A percentile compares a stretch with the other conserved stretches of the same genome.
Conservation (phyloP, 768 basidiomycete genomes). For the Austroboletus festivus region DNA sequence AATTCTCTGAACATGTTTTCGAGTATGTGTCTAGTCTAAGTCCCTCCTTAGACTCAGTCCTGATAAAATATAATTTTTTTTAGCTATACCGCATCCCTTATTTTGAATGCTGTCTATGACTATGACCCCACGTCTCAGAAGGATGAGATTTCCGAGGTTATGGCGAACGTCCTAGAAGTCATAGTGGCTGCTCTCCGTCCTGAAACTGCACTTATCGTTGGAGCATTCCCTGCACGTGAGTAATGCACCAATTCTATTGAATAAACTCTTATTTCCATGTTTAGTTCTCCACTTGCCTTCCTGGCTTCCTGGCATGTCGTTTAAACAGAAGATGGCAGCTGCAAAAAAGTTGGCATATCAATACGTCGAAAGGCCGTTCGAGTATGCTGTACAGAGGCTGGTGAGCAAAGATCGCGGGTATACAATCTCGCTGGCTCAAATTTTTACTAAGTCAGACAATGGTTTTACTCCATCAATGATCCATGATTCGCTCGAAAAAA, state of each 20-base stretch:
- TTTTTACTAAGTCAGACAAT: neutral
- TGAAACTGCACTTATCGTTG: neutral
- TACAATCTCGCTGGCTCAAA: too few species aligned
- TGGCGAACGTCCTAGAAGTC: neutral
- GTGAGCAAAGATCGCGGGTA: neutral
- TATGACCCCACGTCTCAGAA: neutral
- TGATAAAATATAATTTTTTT: neutral
- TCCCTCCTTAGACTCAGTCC: neutral
- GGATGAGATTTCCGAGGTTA: neutral
- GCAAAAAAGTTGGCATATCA: neutral
- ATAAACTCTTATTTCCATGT: neutral
- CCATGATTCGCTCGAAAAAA: too few species aligned
- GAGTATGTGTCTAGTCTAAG: neutral
- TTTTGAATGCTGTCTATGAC: constrained; percentile 1
- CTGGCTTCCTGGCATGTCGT: constrained; percentile 12
- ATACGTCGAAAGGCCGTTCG: constrained; percentile 3
- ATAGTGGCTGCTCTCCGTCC: neutral
- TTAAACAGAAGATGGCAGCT: neutral
- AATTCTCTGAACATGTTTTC: neutral
- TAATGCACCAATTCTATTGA: neutral
- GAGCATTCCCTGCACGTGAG: neutral
- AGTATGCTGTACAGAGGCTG: neutral
- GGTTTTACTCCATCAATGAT: neutral
- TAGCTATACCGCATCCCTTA: neutral
- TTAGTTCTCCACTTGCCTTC: constrained; percentile 3